Conservation (phyloP, 2,329 filamentous ascomycete genomes). For the Escovopsis sp. region DNA sequence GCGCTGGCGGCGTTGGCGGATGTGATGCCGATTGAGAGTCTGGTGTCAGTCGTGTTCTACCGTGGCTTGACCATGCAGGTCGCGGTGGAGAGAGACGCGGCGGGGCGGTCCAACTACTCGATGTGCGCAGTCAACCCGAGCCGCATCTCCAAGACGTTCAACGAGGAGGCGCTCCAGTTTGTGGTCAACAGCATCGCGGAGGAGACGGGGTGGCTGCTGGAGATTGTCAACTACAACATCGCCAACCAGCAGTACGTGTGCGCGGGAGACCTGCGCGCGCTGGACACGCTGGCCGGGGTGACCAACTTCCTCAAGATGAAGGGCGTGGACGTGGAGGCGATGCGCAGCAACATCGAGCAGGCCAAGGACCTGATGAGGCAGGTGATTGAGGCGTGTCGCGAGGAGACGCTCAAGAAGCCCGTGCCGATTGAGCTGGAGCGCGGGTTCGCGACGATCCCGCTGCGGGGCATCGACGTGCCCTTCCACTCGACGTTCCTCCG, state of each 20-base stretch:
- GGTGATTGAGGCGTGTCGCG: constrained; percentile 80
- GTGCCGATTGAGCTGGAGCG: constrained; percentile 79
- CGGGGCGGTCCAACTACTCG: constrained; percentile 90
- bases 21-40: constrained; percentile 98
- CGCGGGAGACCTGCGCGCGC: constrained; percentile 53
- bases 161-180: constrained; percentile 91
- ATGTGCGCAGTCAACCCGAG: constrained; percentile 99
- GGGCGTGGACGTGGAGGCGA: constrained; percentile 90
- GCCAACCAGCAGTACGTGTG: constrained; percentile 65
- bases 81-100: constrained; percentile 87
- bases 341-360: constrained; percentile 81
- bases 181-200: constrained; percentile 92
- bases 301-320: constrained; percentile 93
- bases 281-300: constrained; percentile 63
- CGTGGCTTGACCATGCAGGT: constrained; percentile 98
- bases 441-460: constrained; percentile 91
- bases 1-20: constrained; percentile 90
- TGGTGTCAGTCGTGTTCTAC: constrained; percentile 98
- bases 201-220: constrained; percentile 85
- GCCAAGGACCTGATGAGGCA: constrained; percentile 79
- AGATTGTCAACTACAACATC: constrained; percentile 96
- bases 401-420: constrained; percentile 79
- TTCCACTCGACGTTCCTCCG: constrained; percentile 99
- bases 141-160: constrained; percentile 96
- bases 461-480: constrained; percentile 93